These are phyloP conservation scores for Microcyclosporella mali DNA, from an alignment of 2,329 filamentous ascomycete genomes.

Conservation along the genomic window DNA sequence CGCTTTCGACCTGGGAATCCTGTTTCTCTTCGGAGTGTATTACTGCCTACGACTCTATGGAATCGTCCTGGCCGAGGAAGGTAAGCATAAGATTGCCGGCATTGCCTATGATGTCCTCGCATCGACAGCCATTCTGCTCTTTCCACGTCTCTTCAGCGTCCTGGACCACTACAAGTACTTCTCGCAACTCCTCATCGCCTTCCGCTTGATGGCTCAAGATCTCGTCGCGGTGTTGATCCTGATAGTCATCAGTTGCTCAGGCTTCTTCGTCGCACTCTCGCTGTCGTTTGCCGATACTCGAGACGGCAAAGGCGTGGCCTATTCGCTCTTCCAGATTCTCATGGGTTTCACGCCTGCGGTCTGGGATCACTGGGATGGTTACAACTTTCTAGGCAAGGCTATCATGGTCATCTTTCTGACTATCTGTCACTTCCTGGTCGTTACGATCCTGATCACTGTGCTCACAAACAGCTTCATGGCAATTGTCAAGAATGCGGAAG, in stretches of 20 bases:
- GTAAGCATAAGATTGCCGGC: conserved; percentile 63
- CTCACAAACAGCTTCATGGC: conserved; percentile 94
- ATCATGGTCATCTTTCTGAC: conserved; percentile 79
- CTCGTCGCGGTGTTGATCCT: conserved; percentile 77
- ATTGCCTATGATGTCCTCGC: conserved; percentile 93
- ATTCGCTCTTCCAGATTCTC: conserved; percentile 84
- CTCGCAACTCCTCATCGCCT: conserved; percentile 87
- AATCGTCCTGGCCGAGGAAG: conserved; percentile 70
- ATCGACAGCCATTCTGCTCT: conserved; percentile 79
- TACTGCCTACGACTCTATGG: conserved; percentile 86
- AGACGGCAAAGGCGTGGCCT: conserved; percentile 69
- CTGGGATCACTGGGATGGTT: conserved; percentile 81
- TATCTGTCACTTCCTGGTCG: conserved; percentile 90
- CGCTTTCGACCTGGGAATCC: conserved; percentile 83
- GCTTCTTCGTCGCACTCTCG: conserved; percentile 92
- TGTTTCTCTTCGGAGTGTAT: conserved; percentile 79
- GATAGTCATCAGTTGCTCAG: conserved; percentile 81
- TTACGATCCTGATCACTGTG: conserved; percentile 93
- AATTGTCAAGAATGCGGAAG: conserved; percentile 85
- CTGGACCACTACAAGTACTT: conserved; percentile 95
- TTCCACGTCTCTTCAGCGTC: conserved; percentile 86
- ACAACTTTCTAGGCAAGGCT: conserved; percentile 70
- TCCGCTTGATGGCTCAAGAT: conserved; percentile 89
- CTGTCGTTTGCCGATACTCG: conserved; percentile 67
- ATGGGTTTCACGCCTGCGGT: conserved; percentile 96